These are phyloP conservation scores for Alternaria hordeiaustralica DNA, from an alignment of 2,329 filamentous ascomycete species.

Conservation along the genomic window DNA sequence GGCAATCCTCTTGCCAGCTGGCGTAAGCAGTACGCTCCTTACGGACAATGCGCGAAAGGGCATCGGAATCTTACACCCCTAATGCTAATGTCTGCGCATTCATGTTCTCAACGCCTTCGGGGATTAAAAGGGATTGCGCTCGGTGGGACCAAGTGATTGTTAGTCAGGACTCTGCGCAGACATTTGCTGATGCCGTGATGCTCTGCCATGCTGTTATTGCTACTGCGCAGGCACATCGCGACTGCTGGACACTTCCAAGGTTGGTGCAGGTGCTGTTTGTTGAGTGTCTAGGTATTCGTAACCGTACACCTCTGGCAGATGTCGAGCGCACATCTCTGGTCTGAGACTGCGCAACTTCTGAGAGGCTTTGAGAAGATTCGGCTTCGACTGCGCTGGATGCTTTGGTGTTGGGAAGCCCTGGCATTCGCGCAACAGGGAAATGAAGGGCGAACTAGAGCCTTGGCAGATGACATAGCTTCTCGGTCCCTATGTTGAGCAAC, in stretches of 20 bases:
- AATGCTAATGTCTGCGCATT: neutral
- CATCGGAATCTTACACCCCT: neutral
- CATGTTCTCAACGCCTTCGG: neutral
- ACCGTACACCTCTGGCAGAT: neutral
- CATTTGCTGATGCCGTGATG: neutral
- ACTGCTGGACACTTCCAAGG: neutral
- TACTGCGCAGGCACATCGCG: neutral
- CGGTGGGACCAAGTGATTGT: neutral
- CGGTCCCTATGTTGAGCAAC: neutral
- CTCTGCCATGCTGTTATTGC: neutral
- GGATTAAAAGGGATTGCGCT: neutral
- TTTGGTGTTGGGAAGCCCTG: neutral
- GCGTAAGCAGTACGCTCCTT: conserved; percentile 10
- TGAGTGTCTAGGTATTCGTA: neutral
- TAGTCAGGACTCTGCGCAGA: neutral
- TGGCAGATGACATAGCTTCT: conserved; percentile 2
- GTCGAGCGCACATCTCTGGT: neutral
- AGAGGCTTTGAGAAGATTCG: neutral
- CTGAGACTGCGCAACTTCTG: neutral
- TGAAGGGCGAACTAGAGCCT: conserved; percentile 10
- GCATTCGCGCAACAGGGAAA: neutral
- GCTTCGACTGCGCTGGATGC: neutral
- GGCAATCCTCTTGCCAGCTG: neutral
- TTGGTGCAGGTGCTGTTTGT: neutral
- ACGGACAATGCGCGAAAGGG: neutral